Evolutionary conservation across 805 yeast genomes (phyloP).

Genomic region (Schizosaccharomyces lindneri): DNA sequence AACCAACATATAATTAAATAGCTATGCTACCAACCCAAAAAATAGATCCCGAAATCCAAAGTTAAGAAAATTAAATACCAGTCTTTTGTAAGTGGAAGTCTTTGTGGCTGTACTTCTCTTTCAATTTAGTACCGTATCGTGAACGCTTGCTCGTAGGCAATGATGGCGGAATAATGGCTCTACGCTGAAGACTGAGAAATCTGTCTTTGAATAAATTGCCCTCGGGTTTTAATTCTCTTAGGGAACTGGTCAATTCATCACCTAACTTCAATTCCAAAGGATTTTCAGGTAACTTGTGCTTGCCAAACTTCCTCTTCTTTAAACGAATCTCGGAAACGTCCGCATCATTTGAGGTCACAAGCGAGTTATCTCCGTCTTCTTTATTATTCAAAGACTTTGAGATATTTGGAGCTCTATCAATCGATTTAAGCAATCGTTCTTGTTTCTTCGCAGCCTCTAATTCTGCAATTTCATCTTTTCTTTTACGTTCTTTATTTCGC

Average conservation of each 20-base stretch:
- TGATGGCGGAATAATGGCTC: conserved; percentile 72
- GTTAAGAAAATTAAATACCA: neutral
- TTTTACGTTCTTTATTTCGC: conserved; percentile 5
- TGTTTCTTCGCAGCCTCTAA: neutral
- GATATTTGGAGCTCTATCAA: neutral
- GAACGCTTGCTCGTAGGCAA: conserved; percentile 39
- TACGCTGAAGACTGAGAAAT: conserved; percentile 54
- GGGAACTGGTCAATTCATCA: conserved; percentile 66
- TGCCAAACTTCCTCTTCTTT: conserved; percentile 17
- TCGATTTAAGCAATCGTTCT: neutral
- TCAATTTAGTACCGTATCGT: conserved; percentile 45
- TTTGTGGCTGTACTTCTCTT: conserved; percentile 85
- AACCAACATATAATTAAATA: no score
- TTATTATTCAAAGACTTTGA: neutral
- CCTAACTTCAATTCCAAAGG: conserved; percentile 55
- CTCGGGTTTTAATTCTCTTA: conserved; percentile 69
- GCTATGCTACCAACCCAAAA: no score
- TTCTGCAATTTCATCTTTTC: neutral
- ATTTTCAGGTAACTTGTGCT: conserved; percentile 22
- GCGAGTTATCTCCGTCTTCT: neutral
- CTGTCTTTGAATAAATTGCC: conserved; percentile 68
- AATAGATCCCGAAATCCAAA: neutral
- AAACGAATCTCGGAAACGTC: neutral
- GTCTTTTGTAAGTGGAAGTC: conserved; percentile 23
- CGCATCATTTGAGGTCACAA: neutral